Conservation (phyloP, 164 flowering plant species). For the Magnolia kwangsiensis region DNA sequence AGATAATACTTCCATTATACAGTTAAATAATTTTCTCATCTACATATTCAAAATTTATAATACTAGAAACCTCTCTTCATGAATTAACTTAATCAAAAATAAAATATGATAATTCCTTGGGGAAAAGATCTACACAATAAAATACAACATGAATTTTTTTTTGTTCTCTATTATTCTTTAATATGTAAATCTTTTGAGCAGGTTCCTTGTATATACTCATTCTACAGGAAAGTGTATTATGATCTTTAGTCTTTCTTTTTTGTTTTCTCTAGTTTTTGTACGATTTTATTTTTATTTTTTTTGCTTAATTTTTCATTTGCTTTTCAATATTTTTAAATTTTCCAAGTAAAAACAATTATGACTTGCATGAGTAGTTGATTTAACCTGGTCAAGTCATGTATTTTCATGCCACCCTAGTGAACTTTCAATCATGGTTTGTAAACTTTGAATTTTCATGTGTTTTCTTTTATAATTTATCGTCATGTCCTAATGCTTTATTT, state of each 20-base stretch:
- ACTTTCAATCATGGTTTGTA: background rate
- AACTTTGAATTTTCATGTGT: too few species aligned
- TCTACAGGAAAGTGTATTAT: background rate
- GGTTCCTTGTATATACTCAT: background rate
- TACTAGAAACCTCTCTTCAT: too few species aligned
- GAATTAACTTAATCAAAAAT: too few species aligned
- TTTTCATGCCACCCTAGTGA: background rate
- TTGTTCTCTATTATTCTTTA: background rate
- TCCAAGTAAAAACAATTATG: background rate
- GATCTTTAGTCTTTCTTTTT: background rate
- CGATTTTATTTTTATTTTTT: too few species aligned
- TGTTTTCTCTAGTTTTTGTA: too few species aligned
- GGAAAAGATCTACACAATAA: background rate
- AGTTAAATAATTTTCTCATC: slow-evolving; percentile 65
- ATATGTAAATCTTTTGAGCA: background rate
- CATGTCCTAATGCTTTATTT: too few species aligned
- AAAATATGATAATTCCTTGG: background rate
- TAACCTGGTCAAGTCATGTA: too few species aligned
- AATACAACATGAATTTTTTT: too few species aligned
- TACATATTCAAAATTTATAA: background rate
- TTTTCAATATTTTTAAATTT: background rate
- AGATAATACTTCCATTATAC: slow-evolving; percentile 38
- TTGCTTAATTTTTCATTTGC: background rate
- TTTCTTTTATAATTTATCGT: too few species aligned
- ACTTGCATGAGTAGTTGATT: background rate